These are phyloP conservation scores for Diaporthe capsici DNA, from an alignment of 2,329 filamentous ascomycete genomes.

Conservation along the genomic window DNA sequence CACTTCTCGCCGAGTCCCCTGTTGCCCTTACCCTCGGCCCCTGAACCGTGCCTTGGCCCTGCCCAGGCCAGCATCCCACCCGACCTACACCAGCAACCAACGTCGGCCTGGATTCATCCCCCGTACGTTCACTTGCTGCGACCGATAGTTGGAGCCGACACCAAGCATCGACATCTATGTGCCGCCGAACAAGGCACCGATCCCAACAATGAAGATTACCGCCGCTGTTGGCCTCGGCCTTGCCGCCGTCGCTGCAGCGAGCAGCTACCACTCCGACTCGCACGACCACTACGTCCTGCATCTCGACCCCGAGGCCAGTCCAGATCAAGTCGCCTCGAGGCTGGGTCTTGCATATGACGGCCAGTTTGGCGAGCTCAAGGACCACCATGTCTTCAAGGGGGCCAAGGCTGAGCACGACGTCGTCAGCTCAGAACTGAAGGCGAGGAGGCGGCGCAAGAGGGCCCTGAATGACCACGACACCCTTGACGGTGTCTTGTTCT, in stretches of 20 bases:
- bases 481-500: slow-evolving; percentile 81
- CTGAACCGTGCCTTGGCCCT: not conserved
- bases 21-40: not conserved
- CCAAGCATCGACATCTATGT: slow-evolving; percentile 19
- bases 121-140: not conserved
- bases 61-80: not conserved
- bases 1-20: not conserved
- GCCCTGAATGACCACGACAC: slow-evolving; percentile 65
- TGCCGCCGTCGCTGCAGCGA: slow-evolving; percentile 64
- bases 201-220: slow-evolving; percentile 62
- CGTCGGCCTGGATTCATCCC: not conserved
- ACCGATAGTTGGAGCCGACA: slow-evolving; percentile 10
- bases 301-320: slow-evolving; percentile 75
- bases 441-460: slow-evolving; percentile 74
- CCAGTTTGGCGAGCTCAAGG: slow-evolving; percentile 79
- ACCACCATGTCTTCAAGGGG: slow-evolving; percentile 90
- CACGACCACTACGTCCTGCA: slow-evolving; percentile 98
- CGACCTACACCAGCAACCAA: not conserved
- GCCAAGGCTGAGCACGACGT: slow-evolving; percentile 73
- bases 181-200: slow-evolving; percentile 1
- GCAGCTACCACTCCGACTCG: slow-evolving; percentile 74
- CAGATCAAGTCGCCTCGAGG: slow-evolving; percentile 77
- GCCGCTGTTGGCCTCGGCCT: slow-evolving; percentile 64
- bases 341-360: slow-evolving; percentile 88
- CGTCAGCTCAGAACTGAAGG: slow-evolving; percentile 66